phyloP scores from a whole-genome alignment of 192 early-diverging fungal genomes.

The Umbelopsis vinacea region DNA sequence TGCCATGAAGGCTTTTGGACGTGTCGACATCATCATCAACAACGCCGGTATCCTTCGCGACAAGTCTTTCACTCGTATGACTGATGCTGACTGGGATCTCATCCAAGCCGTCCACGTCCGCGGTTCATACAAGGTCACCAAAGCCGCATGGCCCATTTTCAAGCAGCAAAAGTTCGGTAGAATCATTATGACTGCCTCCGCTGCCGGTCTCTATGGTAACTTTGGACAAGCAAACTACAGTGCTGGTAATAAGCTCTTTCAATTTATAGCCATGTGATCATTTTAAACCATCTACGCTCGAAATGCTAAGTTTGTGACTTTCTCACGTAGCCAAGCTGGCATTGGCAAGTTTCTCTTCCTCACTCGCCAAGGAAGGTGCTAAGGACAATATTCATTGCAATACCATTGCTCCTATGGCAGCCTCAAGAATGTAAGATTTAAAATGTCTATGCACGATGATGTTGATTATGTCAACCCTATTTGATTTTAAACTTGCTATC shows the following conservation, averaged over 20 bases:
- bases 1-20: constrained; percentile 93
- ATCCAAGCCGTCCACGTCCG: constrained; percentile 91
- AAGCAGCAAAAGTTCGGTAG: constrained; percentile 92
- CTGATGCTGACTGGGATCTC: constrained; percentile 97
- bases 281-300: constrained; percentile 1
- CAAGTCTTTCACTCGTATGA: constrained; percentile 95
- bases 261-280: constrained; percentile 8
- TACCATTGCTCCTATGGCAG: constrained; percentile 97
- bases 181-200: constrained; percentile 92
- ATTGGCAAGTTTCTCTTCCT: constrained; percentile 86
- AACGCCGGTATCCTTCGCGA: constrained; percentile 99
- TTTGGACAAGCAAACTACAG: constrained; percentile 92
- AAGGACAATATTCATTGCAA: constrained; percentile 94
- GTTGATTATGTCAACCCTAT: background rate
- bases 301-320: constrained; percentile 18
- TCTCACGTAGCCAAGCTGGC: constrained; percentile 87
- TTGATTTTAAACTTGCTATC: background rate
- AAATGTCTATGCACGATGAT: constrained; percentile 20
- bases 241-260: constrained; percentile 54
- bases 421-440: constrained; percentile 78
- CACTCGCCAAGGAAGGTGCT: constrained; percentile 92
- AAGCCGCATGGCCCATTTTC: constrained; percentile 97
- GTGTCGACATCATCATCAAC: constrained; percentile 95
- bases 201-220: constrained; percentile 99
- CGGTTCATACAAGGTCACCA: constrained; percentile 94